Conservation (phyloP, 345 rosid species). For the Eucalyptus tenuipes region DNA sequence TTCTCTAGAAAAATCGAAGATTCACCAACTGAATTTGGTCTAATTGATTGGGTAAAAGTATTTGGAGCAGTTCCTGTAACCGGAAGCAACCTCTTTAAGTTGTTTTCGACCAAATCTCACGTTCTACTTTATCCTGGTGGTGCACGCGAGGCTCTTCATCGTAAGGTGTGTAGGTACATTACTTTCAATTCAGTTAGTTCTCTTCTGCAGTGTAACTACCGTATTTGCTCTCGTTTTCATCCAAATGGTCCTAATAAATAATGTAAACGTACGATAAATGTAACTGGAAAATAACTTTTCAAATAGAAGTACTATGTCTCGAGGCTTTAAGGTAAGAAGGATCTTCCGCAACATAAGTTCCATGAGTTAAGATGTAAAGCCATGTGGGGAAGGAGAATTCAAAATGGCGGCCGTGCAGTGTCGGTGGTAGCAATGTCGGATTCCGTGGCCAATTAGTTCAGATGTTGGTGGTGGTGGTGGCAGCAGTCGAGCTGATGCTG, state of each 20-base stretch:
- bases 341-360: neutral
- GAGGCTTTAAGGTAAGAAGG: neutral
- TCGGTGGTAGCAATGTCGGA: neutral
- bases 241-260: neutral
- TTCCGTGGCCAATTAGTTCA: neutral
- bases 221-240: neutral
- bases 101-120: constrained; percentile 55
- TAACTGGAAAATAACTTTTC: neutral
- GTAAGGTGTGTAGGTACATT: neutral
- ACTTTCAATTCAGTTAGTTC: neutral
- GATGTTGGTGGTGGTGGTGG: neutral
- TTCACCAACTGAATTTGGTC: neutral
- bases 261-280: neutral
- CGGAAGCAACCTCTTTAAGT: constrained; percentile 38
- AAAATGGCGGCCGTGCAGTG: neutral
- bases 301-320: neutral
- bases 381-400: neutral
- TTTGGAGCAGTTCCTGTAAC: constrained; percentile 76
- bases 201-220: neutral
- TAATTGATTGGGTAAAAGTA: constrained; percentile 20
- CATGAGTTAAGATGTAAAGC: neutral
- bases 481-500: neutral
- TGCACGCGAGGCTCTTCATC: constrained; percentile 60
- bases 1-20: constrained; percentile 8
- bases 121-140: constrained; percentile 74